Evolutionary conservation across 257 asterid genomes (phyloP).

Genomic region (Capsicum baccatum): DNA sequence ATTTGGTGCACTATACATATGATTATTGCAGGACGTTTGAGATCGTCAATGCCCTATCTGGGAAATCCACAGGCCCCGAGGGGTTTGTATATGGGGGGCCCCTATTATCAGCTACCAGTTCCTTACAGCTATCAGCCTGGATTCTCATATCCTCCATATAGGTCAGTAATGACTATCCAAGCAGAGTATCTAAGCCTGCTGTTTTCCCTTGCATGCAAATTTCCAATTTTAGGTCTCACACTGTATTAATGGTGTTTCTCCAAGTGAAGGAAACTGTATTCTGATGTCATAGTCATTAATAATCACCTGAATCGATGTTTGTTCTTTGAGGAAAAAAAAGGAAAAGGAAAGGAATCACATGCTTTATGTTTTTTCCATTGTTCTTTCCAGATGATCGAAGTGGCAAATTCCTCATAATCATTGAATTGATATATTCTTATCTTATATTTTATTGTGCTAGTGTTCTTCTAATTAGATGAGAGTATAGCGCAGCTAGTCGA

Average conservation of each 20-base stretch:
- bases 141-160: conserved; percentile 31
- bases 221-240: neutral
- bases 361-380: too few relatives aligned
- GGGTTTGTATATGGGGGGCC: conserved; percentile 33
- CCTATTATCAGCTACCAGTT: conserved; percentile 31
- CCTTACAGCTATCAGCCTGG: conserved; percentile 35
- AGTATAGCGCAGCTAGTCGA: neutral
- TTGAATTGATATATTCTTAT: neutral
- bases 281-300: conserved; percentile 23
- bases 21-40: conserved; percentile 22
- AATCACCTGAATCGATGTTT: neutral
- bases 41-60: conserved; percentile 25
- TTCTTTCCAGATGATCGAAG: neutral
- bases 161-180: conserved; percentile 24
- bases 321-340: too few relatives aligned
- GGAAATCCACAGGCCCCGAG: conserved; percentile 27
- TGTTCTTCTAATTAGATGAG: neutral
- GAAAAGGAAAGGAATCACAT: too few relatives aligned
- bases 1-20: neutral
- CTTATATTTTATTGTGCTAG: neutral
- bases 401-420: neutral
- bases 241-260: conserved; percentile 3
- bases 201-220: neutral
- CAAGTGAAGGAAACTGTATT: conserved; percentile 19
- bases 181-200: neutral